Evolutionary conservation across 2,329 filamentous ascomycete genomes (phyloP).

Genomic region (Pseudogymnoascus sp.): DNA sequence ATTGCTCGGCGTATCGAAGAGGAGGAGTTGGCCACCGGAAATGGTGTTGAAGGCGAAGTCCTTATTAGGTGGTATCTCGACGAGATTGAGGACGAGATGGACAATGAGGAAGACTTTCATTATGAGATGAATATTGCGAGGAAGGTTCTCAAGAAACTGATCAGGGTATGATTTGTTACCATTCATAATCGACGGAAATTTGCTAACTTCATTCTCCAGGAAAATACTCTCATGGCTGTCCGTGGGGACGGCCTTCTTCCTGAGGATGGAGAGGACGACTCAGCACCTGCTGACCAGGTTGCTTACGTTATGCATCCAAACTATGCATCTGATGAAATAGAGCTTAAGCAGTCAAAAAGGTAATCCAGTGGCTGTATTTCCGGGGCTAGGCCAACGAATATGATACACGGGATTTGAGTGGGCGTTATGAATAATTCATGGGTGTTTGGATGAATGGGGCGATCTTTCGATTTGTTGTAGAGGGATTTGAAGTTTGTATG

Average conservation of each 20-base stretch:
- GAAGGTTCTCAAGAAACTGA: conserved; percentile 92
- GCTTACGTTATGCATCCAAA: conserved; percentile 94
- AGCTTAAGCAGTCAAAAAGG: conserved; percentile 13
- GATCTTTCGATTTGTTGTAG: conserved; percentile 6
- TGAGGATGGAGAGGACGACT: conserved; percentile 40
- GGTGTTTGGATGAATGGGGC: neutral
- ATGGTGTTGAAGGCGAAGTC: conserved; percentile 78
- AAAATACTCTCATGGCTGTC: conserved; percentile 82
- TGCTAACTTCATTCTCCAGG: conserved; percentile 39
- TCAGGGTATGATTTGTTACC: conserved; percentile 63
- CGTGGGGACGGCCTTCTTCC: conserved; percentile 53
- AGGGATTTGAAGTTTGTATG: neutral
- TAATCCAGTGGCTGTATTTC: neutral
- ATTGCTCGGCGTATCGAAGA: conserved; percentile 78
- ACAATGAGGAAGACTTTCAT: conserved; percentile 74
- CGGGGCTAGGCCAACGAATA: neutral
- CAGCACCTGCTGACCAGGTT: conserved; percentile 43
- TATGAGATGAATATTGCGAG: conserved; percentile 64
- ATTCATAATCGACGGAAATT: conserved; percentile 50
- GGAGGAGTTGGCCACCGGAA: conserved; percentile 67
- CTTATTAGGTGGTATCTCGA: conserved; percentile 88
- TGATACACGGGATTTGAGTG: neutral
- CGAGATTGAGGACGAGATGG: conserved; percentile 76
- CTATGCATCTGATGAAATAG: conserved; percentile 63
- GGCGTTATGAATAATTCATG: conserved; percentile 1